These are phyloP conservation scores for Colletotrichum magnum DNA, from an alignment of 2,329 filamentous ascomycete genomes.

Conservation along the genomic window DNA sequence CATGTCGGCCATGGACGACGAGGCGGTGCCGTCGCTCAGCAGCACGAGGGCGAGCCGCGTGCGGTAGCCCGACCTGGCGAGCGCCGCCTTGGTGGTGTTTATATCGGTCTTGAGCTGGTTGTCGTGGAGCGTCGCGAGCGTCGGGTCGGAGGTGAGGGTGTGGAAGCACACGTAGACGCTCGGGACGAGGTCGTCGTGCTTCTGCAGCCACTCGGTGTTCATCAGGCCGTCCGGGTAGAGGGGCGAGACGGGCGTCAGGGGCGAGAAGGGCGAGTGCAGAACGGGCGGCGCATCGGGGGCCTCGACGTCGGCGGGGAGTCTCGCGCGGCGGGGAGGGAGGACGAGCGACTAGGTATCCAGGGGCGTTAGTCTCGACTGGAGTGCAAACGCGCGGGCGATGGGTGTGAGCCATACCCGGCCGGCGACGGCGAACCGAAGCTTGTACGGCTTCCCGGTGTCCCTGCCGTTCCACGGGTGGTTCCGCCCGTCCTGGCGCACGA, in stretches of 20 bases:
- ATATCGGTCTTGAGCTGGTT: conserved; percentile 92
- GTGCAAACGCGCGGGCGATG: conserved; percentile 34
- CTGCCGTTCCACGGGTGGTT: conserved; percentile 76
- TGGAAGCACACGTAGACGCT: conserved; percentile 88
- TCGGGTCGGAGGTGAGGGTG: conserved; percentile 78
- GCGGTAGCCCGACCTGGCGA: conserved; percentile 81
- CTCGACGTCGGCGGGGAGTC: conserved; percentile 66
- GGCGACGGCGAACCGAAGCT: conserved; percentile 80
- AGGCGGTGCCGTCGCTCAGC: conserved; percentile 74
- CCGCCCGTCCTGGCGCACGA: conserved; percentile 76
- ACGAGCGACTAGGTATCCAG: conserved; percentile 61
- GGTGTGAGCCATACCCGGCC: conserved; percentile 78
- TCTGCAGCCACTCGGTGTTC: conserved; percentile 85
- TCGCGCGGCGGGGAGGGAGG: conserved; percentile 71
- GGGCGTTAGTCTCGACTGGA: conserved; percentile 46
- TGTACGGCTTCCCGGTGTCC: conserved; percentile 64
- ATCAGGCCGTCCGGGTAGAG: conserved; percentile 93
- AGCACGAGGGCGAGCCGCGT: conserved; percentile 83
- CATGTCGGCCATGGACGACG: conserved; percentile 69
- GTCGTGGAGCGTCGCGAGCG: conserved; percentile 83
- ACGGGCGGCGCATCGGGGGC: conserved; percentile 63
- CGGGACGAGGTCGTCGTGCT: conserved; percentile 89
- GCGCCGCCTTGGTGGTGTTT: conserved; percentile 78
- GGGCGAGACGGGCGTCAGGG: conserved; percentile 84
- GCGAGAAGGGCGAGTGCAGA: conserved; percentile 94